Base-by-base conservation (phyloP, 805 yeast genomes). In the Spathaspora sp. region DNA sequence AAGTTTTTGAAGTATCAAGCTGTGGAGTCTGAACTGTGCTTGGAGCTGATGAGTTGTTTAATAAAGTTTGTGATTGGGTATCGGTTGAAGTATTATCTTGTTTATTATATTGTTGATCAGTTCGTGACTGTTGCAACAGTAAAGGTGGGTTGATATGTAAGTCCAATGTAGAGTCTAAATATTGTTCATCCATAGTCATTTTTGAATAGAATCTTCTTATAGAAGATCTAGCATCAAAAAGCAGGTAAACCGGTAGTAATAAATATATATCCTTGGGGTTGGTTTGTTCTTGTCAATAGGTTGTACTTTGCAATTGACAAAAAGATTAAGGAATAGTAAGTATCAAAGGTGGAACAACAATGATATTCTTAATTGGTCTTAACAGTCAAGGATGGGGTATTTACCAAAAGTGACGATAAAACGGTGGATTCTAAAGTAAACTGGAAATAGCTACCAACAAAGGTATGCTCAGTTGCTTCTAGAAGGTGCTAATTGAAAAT, bases 81-180 rank as follows among this genome's bases (percentile, higher is more conserved):
- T 23, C 14, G 29, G 40, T 32, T 17, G 32, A 40, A 3, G 20
- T 11, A 28, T 47, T 45, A 56, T 46, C 52, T 59, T 43, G 52
- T 60, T 40, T 46, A 53, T 42, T 47, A 51, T 19, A 48, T 49
- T 42, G 49, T 60, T 40, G 50, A 54, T 42, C 40, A 35, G 18
- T 4, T 35, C 40, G 3, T 16, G 40, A 14, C 40, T 57, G 65
- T 38, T 55, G 57, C 20, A 39, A 6, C 20, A 18, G 38, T 38
- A 38, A 48, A 11, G 54, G 53, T 40, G 49, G 59, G 46, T 60
- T 64, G n/a, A 31, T 31, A 11, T 31, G 35, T 31, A 31, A 14
- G 28, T 53, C 46, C 40, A 64, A 46, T 58, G 61, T 42, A 55
- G 32, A 9, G 11, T 50, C 52, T 49, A 50, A 38, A 26, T 46